These are phyloP conservation scores for Oemleria cerasiformis DNA, from an alignment of 306 rosid species.

Conservation along the genomic window DNA sequence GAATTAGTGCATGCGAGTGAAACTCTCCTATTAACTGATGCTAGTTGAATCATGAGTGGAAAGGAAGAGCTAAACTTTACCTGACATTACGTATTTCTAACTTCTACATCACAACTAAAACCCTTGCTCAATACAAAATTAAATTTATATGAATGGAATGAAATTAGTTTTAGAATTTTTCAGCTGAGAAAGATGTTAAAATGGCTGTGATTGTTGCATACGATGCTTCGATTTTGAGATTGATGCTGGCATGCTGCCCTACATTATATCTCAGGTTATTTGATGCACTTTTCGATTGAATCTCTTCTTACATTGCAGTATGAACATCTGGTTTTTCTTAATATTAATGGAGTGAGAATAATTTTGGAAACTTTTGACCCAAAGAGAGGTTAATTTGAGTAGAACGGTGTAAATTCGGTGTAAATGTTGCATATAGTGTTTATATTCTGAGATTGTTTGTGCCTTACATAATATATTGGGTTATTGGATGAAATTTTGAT, in stretches of 20 bases:
- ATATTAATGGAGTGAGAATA: background rate
- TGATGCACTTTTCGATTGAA: slow-evolving; percentile 3
- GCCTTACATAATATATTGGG: background rate
- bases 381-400: background rate
- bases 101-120: background rate
- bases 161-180: background rate
- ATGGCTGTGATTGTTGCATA: background rate
- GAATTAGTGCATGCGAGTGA: background rate
- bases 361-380: background rate
- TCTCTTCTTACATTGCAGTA: slow-evolving; percentile 50
- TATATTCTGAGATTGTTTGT: background rate
- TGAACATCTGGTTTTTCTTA: slow-evolving; percentile 50
- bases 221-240: background rate
- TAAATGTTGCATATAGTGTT: background rate
- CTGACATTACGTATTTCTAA: background rate
- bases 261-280: background rate
- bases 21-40: background rate
- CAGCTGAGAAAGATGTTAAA: background rate
- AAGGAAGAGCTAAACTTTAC: background rate
- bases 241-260: background rate
- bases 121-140: background rate
- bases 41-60: background rate
- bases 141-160: background rate
- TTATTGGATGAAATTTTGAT: background rate
- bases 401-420: background rate